Percentiles rank a stretch among this genome's conserved stretches.
Evolutionary conservation across 1,284 basidiomycete genomes (phyloP).

Genomic region (Ceratobasidium sp.): DNA sequence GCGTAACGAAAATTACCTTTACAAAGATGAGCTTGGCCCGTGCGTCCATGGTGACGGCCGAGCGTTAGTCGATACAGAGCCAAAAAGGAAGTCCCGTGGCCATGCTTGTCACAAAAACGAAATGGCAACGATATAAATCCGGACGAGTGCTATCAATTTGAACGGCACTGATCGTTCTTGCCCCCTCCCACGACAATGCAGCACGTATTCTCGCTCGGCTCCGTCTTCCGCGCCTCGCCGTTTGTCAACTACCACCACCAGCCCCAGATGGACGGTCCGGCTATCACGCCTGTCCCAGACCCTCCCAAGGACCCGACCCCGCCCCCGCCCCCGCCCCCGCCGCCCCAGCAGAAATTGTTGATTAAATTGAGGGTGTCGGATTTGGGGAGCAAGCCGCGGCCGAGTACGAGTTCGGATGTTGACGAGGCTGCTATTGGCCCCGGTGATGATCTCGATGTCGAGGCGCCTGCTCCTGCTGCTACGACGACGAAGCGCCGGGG

Average conservation of each 20-base stretch:
- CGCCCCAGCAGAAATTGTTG: constrained; percentile 38
- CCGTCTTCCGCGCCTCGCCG: constrained; percentile 38
- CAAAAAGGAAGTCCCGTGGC: constrained; percentile 30
- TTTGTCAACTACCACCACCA: constrained; percentile 42
- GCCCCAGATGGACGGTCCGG: not conserved
- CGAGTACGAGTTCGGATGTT: constrained; percentile 1
- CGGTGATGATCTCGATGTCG: constrained; percentile 3
- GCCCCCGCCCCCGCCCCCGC: constrained; percentile 13
- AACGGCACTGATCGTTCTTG: no score
- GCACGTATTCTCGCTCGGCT: constrained; percentile 40
- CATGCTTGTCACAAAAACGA: constrained; percentile 29
- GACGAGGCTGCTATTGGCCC: constrained; percentile 6
- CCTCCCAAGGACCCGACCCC: not conserved
- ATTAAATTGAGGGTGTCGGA: constrained; percentile 39
- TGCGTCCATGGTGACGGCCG: not conserved
- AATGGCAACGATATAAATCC: no score
- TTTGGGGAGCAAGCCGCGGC: constrained; percentile 14
- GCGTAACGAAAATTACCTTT: not conserved
- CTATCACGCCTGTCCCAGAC: constrained; percentile 9
- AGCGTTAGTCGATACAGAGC: no score
- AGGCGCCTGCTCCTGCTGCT: not conserved
- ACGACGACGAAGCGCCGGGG: constrained; percentile 33
- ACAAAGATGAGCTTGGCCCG: constrained; percentile 11
- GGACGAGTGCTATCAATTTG: not conserved
- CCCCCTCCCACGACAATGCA: constrained; percentile 26